Evolutionary conservation across 306 rosid species (phyloP).

Genomic region (Benincasa hispida): DNA sequence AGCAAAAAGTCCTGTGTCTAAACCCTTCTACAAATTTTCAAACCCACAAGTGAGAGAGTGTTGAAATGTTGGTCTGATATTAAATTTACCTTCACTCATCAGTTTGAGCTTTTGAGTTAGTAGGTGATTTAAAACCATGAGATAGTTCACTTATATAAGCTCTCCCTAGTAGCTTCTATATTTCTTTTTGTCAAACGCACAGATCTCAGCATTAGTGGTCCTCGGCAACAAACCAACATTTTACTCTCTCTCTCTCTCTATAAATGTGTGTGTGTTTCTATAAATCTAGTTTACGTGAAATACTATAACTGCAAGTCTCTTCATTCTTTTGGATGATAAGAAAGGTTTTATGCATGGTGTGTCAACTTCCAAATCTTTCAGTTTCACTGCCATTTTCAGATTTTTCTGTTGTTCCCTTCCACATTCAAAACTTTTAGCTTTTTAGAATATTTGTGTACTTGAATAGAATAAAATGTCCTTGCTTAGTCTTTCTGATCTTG

Average conservation of each 20-base stretch:
- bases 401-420: neutral
- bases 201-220: neutral
- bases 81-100: too few relatives aligned
- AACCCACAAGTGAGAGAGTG: too few relatives aligned
- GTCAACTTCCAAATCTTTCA: neutral
- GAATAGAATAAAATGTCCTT: neutral
- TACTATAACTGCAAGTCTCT: neutral
- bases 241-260: neutral
- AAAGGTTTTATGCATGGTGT: neutral
- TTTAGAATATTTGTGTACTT: neutral
- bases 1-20: too few relatives aligned
- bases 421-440: conserved; percentile 4
- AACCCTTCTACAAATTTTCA: too few relatives aligned
- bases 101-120: too few relatives aligned
- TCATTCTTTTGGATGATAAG: neutral
- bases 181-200: neutral
- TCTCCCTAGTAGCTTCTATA: neutral
- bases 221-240: neutral
- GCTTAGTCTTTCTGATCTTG: neutral
- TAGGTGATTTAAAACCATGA: neutral
- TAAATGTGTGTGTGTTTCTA: neutral
- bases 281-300: neutral
- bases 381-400: neutral
- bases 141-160: neutral
- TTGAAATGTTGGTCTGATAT: too few relatives aligned